Conservation (phyloP, 1,284 basidiomycete genomes). For the Leccinum olivaceoglutinosum region DNA sequence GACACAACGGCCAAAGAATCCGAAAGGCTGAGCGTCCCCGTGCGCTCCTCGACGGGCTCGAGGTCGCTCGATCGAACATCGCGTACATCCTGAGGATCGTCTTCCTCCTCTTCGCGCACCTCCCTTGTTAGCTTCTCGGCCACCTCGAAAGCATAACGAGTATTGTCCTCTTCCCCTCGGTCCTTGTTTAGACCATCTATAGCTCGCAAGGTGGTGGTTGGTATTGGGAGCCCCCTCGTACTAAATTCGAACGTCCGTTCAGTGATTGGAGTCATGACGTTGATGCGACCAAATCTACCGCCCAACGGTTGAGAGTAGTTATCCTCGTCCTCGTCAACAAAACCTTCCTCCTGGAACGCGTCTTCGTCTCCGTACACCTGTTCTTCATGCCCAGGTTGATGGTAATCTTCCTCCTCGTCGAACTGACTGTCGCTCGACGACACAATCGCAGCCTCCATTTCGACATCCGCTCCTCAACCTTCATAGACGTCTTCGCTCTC, state of each 20-base stretch:
- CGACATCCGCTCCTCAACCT: constrained; percentile 24
- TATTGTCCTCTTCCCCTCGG: constrained; percentile 26
- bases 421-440: constrained; percentile 33
- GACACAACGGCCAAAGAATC: constrained; percentile 58
- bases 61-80: constrained; percentile 28
- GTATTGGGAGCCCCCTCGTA: constrained; percentile 39
- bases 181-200: constrained; percentile 26
- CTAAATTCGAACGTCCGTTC: constrained; percentile 87
- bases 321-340: constrained; percentile 28
- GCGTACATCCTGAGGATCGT: constrained; percentile 14
- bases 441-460: constrained; percentile 28
- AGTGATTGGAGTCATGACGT: constrained; percentile 92
- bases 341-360: constrained; percentile 24
- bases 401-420: constrained; percentile 29
- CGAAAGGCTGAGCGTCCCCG: constrained; percentile 55
- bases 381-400: constrained; percentile 18
- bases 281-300: constrained; percentile 71
- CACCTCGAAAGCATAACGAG: constrained; percentile 44
- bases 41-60: constrained; percentile 43
- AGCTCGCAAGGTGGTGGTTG: constrained; percentile 21
- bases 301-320: constrained; percentile 49
- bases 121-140: constrained; percentile 56
- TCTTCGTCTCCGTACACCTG: constrained; percentile 21
- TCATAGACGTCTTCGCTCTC: constrained; percentile 30
- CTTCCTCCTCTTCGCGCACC: constrained; percentile 32